These are phyloP conservation scores for Lipomyces oligophaga DNA, from an alignment of 805 yeast genomes.

Conservation along the genomic window DNA sequence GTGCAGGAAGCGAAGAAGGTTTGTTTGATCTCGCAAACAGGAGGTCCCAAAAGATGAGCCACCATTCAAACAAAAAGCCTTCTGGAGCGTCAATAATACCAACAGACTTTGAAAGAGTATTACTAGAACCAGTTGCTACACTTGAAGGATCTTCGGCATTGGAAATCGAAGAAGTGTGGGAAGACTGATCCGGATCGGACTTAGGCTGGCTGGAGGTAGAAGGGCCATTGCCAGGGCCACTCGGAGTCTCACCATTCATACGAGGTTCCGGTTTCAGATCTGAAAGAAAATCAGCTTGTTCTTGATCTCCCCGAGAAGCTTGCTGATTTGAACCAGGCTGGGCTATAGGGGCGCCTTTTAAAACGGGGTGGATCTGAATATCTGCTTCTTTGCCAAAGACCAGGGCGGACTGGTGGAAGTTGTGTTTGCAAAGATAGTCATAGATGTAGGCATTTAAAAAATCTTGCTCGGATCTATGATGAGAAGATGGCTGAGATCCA, in stretches of 20 bases:
- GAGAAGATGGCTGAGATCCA: constrained; percentile 6
- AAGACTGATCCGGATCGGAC: constrained; percentile 1
- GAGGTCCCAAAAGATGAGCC: constrained; percentile 94
- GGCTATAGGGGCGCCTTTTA: constrained; percentile 34
- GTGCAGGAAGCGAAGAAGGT: constrained; percentile 55
- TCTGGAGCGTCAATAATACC: constrained; percentile 69
- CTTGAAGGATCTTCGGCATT: constrained; percentile 1
- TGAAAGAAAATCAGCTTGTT: neutral
- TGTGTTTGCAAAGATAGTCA: constrained; percentile 75
- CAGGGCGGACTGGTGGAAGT: constrained; percentile 66
- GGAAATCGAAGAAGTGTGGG: neutral
- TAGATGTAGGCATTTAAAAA: constrained; percentile 74
- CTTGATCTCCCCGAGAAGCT: neutral
- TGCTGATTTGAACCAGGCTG: constrained; percentile 33
- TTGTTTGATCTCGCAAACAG: constrained; percentile 74
- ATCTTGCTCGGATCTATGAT: constrained; percentile 27
- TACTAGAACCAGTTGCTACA: neutral
- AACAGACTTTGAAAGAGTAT: constrained; percentile 18
- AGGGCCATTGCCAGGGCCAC: constrained; percentile 2
- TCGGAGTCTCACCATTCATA: constrained; percentile 1
- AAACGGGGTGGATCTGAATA: constrained; percentile 43
- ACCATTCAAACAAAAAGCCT: constrained; percentile 89
- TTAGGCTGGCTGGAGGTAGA: constrained; percentile 1
- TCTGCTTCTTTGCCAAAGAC: constrained; percentile 76
- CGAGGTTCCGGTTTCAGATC: neutral